Conservation (phyloP, 2,329 filamentous ascomycete genomes). For the Fonsecaea pedrosoi region DNA sequence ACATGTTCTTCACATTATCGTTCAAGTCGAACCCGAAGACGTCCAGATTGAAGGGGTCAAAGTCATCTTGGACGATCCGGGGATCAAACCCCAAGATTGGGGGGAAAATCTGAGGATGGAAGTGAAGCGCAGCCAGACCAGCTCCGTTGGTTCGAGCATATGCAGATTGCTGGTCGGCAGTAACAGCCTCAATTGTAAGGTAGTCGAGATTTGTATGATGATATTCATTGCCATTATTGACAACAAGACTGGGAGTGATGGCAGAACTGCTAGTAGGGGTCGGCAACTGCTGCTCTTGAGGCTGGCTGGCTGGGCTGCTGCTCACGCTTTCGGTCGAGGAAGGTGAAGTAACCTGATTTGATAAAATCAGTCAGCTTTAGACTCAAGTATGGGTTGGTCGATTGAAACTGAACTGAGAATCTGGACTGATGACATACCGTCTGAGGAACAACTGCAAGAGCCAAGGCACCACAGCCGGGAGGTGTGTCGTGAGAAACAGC, state of each 20-base stretch:
- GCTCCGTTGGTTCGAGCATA: constrained; percentile 28
- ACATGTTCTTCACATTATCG: background rate
- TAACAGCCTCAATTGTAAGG: constrained; percentile 35
- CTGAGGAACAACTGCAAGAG: constrained; percentile 18
- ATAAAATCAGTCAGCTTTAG: background rate
- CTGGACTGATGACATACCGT: constrained; percentile 11
- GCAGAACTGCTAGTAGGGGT: background rate
- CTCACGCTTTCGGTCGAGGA: background rate
- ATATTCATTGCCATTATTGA: background rate
- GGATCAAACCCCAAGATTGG: constrained; percentile 41
- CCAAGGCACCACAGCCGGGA: constrained; percentile 18
- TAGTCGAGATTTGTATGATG: constrained; percentile 4
- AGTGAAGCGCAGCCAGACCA: constrained; percentile 37
- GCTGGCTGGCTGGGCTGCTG: background rate
- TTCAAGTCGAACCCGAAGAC: constrained; percentile 1
- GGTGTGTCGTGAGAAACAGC: background rate
- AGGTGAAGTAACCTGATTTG: background rate
- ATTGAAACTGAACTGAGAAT: background rate
- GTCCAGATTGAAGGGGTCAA: constrained; percentile 42
- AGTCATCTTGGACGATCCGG: constrained; percentile 40
- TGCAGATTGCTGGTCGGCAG: constrained; percentile 36
- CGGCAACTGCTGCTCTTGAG: background rate
- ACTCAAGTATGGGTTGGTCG: background rate
- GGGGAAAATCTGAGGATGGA: constrained; percentile 38
- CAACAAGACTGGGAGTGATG: background rate